Evolutionary conservation across 1,284 basidiomycete genomes (phyloP), one percentile per base, ranked within the genome.

Genomic region (Sparassis latifolia): DNA sequence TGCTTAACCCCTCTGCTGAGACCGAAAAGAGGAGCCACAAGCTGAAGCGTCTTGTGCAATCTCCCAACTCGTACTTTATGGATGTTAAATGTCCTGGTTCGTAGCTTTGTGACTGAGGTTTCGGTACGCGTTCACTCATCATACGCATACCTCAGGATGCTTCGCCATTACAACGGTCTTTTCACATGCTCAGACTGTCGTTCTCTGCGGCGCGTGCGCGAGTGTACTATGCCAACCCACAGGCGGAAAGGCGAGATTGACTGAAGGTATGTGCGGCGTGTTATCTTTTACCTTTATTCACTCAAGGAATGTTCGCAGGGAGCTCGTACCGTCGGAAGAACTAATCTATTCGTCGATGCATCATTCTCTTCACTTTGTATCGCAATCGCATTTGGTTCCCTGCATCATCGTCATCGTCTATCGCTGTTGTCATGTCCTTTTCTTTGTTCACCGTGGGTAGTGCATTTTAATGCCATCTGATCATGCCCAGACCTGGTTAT

Each of bases 11-110:
- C 63, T 89, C 92, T 57, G 73, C 82, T 65, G 91, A 94, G 71
- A 75, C 85, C 63, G 89, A 95, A 77, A 86, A 78, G 73, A 86
- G 79, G 75, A 90, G 86, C 73, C 92, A 97, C 87, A 99, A 99
- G 84, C 91, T 98, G 75, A 99, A 99, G 86, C 88, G 95, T 71
- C 86, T 99, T 66, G 97, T 99, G 65, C 97, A 97, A 76, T 89
- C 86, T 57, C 93, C 93, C 60, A 93, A 97, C 78, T 97, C 94
- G 44, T 98, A 95, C 79, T 99, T 98, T 79, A 99, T 99, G 97
- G 97, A 99, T 71, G 95, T 99, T 67, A 99, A 99, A 78, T 99
- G 96, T 79, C 89, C 96, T 66, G 92, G 93, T 89, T 53, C 57
- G 81, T 73, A n/a, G 7, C 28, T n/a, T 1, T 33, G 20, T 40